phyloP scores from a whole-genome alignment of 352 stramenopile species.

The Phytophthora sojae region DNA sequence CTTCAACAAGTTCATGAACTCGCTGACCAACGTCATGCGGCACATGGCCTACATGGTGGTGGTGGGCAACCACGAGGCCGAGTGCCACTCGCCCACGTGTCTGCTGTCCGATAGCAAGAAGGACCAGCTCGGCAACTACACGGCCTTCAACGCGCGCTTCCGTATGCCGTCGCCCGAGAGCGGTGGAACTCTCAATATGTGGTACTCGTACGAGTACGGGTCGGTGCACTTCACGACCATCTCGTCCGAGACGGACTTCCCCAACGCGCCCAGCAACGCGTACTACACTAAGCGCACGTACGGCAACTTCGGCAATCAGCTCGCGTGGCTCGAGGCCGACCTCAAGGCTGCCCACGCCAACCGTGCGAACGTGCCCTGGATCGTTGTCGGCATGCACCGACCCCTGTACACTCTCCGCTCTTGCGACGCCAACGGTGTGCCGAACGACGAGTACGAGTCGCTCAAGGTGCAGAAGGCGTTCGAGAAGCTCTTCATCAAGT shows the following conservation, averaged over 20 bases:
- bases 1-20: conserved; percentile 81
- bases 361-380: conserved; percentile 52
- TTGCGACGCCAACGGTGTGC: conserved; percentile 42
- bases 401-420: conserved; percentile 53
- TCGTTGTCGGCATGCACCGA: conserved; percentile 62
- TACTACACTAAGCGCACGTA: conserved; percentile 42
- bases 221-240: conserved; percentile 82
- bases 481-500: conserved; percentile 64
- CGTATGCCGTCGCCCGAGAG: conserved; percentile 50
- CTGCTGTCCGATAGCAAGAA: conserved; percentile 35
- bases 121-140: conserved; percentile 59
- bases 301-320: conserved; percentile 47
- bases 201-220: conserved; percentile 54
- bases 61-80: conserved; percentile 63
- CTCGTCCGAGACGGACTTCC: conserved; percentile 74
- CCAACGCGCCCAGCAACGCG: conserved; percentile 43
- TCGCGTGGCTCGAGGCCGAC: conserved; percentile 58
- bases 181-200: conserved; percentile 52
- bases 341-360: conserved; percentile 54
- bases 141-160: conserved; percentile 60
- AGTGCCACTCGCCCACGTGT: conserved; percentile 46
- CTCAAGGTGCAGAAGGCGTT: conserved; percentile 55
- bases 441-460: conserved; percentile 41
- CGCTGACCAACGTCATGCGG: conserved; percentile 49
- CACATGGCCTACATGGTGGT: conserved; percentile 75